Percentiles rank a stretch among this genome's conserved stretches.
Conservation (phyloP, 192 early-diverging fungal genomes). For the Blastocladiella britannica region DNA sequence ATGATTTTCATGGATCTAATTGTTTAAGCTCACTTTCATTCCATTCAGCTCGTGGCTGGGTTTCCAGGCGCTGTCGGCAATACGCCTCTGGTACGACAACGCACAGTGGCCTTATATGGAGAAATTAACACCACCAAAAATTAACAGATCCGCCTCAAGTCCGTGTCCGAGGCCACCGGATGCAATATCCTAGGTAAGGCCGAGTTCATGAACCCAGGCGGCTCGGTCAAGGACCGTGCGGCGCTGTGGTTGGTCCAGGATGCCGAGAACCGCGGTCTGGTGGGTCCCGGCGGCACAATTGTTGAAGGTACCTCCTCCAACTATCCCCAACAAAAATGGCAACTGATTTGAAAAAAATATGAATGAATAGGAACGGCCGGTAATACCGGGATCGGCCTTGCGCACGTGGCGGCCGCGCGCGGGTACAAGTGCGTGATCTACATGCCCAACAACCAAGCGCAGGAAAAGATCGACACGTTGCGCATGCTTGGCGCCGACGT, state of each 20-base stretch:
- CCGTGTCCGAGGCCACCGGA: constrained; percentile 51
- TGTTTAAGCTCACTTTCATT: too few species aligned
- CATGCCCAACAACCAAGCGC: constrained; percentile 85
- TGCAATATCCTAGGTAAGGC: constrained; percentile 81
- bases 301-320: constrained; percentile 63
- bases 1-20: too few species aligned
- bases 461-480: constrained; percentile 85
- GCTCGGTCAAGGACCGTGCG: constrained; percentile 90
- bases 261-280: constrained; percentile 56
- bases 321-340: too few species aligned
- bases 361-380: too few species aligned
- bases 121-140: background rate
- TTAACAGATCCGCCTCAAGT: constrained; percentile 43
- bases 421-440: constrained; percentile 92
- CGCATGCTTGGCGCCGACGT: constrained; percentile 86
- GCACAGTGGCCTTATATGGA: constrained; percentile 3
- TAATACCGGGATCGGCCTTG: constrained; percentile 92
- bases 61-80: constrained; percentile 76
- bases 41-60: constrained; percentile 32
- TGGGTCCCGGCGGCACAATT: constrained; percentile 73
- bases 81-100: constrained; percentile 55
- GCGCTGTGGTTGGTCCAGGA: constrained; percentile 85
- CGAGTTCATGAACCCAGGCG: constrained; percentile 94
- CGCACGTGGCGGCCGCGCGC: constrained; percentile 78
- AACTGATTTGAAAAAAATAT: too few species aligned